These are phyloP conservation scores for Lasiodiplodia sp. DNA, from an alignment of 2,329 filamentous ascomycete species.

Conservation along the genomic window DNA sequence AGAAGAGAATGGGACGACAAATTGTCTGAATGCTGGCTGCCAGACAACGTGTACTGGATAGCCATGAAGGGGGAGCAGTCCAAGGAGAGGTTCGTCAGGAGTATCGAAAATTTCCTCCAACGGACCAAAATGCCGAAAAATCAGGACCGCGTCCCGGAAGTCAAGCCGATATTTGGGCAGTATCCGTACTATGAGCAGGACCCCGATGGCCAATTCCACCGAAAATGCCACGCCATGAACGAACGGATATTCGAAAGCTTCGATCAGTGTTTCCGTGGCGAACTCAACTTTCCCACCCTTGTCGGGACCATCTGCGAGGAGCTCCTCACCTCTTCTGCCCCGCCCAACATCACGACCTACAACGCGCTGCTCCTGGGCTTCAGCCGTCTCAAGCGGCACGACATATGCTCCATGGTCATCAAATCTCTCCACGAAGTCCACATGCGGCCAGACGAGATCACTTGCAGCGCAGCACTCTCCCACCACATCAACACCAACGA, in stretches of 20 bases:
- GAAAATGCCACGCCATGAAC: slow-evolving; percentile 42
- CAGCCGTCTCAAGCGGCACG: slow-evolving; percentile 37
- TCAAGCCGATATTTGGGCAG: slow-evolving; percentile 3
- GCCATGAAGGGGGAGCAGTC: neutral
- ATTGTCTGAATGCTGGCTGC: neutral
- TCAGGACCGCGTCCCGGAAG: slow-evolving; percentile 2
- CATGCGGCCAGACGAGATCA: slow-evolving; percentile 56
- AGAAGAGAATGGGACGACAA: slow-evolving; percentile 1
- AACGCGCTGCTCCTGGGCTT: slow-evolving; percentile 76
- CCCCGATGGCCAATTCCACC: slow-evolving; percentile 44
- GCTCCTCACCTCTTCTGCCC: slow-evolving; percentile 66
- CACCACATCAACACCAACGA: slow-evolving; percentile 47
- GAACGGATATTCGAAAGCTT: slow-evolving; percentile 39
- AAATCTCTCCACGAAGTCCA: slow-evolving; percentile 44
- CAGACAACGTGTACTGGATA: neutral
- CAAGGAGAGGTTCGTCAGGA: neutral
- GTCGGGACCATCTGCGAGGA: slow-evolving; percentile 64
- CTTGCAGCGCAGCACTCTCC: slow-evolving; percentile 49
- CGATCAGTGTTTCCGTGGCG: slow-evolving; percentile 16
- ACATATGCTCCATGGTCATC: slow-evolving; percentile 42
- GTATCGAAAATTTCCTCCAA: neutral
- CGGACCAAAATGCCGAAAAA: neutral
- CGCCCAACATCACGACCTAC: slow-evolving; percentile 73
- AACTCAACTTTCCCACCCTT: slow-evolving; percentile 33
- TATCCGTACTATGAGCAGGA: slow-evolving; percentile 49